Evolutionary conservation across 768 basidiomycete genomes (phyloP).

Genomic region (Trametes meyenii): DNA sequence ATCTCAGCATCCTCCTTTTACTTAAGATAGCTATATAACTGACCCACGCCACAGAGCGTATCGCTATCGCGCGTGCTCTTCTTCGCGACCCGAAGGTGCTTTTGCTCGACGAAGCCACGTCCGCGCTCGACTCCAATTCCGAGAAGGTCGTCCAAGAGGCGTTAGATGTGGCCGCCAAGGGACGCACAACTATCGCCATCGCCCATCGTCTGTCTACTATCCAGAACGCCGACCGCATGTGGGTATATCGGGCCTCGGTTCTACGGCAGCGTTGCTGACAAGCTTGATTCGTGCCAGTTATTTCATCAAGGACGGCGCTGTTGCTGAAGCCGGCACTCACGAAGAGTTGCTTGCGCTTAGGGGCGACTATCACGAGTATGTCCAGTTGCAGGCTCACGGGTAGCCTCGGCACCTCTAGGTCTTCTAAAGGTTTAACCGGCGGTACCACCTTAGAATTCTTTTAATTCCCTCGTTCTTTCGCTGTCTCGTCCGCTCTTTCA

Average conservation of each 20-base stretch:
- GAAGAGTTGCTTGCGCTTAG: constrained; percentile 69
- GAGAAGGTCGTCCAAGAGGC: constrained; percentile 83
- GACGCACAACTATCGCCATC: constrained; percentile 89
- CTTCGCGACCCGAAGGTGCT: constrained; percentile 83
- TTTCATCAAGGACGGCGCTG: constrained; percentile 84
- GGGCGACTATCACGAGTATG: constrained; percentile 82
- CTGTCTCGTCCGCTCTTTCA: too few relatives aligned
- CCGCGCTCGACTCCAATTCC: constrained; percentile 4
- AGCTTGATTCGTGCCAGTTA: constrained; percentile 49
- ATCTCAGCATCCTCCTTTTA: constrained; percentile 1
- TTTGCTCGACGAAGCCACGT: constrained; percentile 83
- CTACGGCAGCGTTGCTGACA: neutral
- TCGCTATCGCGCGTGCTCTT: constrained; percentile 85
- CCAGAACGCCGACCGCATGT: constrained; percentile 36
- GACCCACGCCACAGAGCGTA: constrained; percentile 45
- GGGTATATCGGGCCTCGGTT: constrained; percentile 32
- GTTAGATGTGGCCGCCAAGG: constrained; percentile 84
- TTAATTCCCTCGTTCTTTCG: too few relatives aligned
- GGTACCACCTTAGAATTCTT: too few relatives aligned
- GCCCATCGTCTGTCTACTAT: constrained; percentile 80
- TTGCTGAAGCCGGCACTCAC: constrained; percentile 87
- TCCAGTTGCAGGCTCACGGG: constrained; percentile 69
- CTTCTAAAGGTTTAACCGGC: too few relatives aligned
- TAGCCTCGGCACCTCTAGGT: neutral
- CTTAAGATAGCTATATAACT: neutral